Evolutionary conservation across 345 rosid species (phyloP), one percentile per base, ranked within the genome.

Genomic region (Eucalyptus leucophloia): DNA sequence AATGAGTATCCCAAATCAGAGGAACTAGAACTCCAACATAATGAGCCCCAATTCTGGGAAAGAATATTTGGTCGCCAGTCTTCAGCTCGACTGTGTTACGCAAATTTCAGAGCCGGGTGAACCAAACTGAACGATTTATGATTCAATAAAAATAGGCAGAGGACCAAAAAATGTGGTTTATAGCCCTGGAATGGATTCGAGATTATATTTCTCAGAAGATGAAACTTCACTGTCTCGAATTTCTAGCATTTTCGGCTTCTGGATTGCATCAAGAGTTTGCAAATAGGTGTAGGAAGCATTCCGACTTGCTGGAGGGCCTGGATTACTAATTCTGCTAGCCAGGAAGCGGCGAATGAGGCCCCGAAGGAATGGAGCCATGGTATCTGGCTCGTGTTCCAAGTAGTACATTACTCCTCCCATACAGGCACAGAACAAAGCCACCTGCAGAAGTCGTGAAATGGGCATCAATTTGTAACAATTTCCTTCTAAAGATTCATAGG

Each of bases 331-430:
- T 93, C 96, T 95, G 93, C 99, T 98, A 50, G 99, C 95, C 67
- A 98, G 95, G 94, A 98, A 97, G 87, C 99, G 98, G 26, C 97
- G 98, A 90, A 98, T 96, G 87, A 98, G 93, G 87, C 98, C 95
- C 91, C 99, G 93, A 67, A 98, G 95, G 90, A 97, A 96, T 26
- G 99, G 99, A 88, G 99, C 95, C 99, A 98, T 94, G 24, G 99
- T 98, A 89, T 96, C 96, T 3, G 99, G 99, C 88, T 98, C 99
- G 86, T 98, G 87, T 91, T 98, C 99, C 86, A 97, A 92, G 91
- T 94, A 98, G 92, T 98, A 98, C 99, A 97, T 98, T 49, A 98
- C 93, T 93, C 99, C 99, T 92, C 99, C 99, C 98, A 98, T 98
- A 92, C 99, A 98, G 45, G 96, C 98, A 92, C 98, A 96, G 89